Percentiles rank a stretch among this genome's conserved stretches.
Conservation (phyloP, 257 asterid genomes). For the Anisodus acutangulus region DNA sequence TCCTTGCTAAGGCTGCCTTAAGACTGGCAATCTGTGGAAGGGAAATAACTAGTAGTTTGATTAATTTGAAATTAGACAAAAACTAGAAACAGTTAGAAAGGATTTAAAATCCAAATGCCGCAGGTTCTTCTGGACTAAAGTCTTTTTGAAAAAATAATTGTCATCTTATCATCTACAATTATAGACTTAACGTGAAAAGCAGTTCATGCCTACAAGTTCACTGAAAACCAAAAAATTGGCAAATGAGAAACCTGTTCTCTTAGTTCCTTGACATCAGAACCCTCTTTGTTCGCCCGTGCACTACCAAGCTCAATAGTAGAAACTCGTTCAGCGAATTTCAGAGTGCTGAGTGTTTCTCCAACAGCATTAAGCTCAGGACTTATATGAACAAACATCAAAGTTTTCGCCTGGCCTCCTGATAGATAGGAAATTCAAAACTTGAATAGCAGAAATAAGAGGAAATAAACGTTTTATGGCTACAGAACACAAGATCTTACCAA, state of each 20-base stretch:
- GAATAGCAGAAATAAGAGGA: conserved; percentile 27
- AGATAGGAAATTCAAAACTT: conserved; percentile 25
- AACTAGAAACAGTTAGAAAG: neutral
- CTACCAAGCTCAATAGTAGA: conserved; percentile 84
- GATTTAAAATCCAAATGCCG: neutral
- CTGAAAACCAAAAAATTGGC: neutral
- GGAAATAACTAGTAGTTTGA: neutral
- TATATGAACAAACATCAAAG: conserved; percentile 83
- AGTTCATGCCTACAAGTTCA: conserved; percentile 12
- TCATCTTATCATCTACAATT: neutral
- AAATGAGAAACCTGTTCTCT: conserved; percentile 71
- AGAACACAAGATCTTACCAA: conserved; percentile 54
- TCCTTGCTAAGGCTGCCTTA: conserved; percentile 70
- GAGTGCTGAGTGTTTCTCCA: conserved; percentile 82
- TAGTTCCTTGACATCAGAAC: conserved; percentile 70
- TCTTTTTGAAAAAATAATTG: neutral
- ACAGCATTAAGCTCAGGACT: conserved; percentile 77
- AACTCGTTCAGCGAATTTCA: conserved; percentile 91
- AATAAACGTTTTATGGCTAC: neutral
- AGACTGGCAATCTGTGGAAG: conserved; percentile 64
- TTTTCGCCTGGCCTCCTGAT: conserved; percentile 87
- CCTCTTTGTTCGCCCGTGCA: conserved; percentile 74
- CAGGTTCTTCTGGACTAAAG: neutral
- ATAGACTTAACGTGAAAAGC: conserved; percentile 7
- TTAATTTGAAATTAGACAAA: conserved; percentile 24